phyloP scores from a whole-genome alignment of 352 stramenopile species.

The Globisporangium emineosum region DNA sequence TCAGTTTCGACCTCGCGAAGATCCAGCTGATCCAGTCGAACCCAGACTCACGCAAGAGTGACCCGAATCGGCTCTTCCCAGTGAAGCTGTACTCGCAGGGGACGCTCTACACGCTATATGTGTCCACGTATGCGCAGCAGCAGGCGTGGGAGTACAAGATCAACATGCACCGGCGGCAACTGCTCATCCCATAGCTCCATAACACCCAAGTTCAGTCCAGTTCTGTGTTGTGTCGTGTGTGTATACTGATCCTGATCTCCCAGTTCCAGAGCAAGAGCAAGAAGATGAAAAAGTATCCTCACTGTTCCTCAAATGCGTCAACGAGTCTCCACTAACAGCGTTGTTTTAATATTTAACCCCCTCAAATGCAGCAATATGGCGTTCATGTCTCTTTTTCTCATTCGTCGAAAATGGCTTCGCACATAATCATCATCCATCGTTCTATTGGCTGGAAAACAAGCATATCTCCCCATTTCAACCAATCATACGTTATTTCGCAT shows the following conservation, averaged over 20 bases:
- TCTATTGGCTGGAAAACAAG: slow-evolving; percentile 6
- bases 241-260: not conserved
- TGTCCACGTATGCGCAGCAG: slow-evolving; percentile 75
- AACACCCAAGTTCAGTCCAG: not conserved
- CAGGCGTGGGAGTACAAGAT: slow-evolving; percentile 82
- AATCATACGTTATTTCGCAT: not conserved
- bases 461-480: not conserved
- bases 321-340: not conserved
- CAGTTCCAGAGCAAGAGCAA: not conserved
- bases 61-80: slow-evolving; percentile 55
- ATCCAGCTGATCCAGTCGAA: slow-evolving; percentile 70
- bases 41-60: slow-evolving; percentile 34
- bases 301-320: slow-evolving; percentile 6
- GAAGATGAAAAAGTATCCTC: not conserved
- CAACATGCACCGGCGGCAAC: slow-evolving; percentile 58
- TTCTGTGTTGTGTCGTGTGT: not conserved
- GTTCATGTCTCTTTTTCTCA: not conserved
- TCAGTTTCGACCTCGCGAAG: slow-evolving; percentile 76
- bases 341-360: slow-evolving; percentile 20
- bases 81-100: slow-evolving; percentile 72
- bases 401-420: slow-evolving; percentile 1
- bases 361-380: slow-evolving; percentile 1
- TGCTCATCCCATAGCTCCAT: slow-evolving; percentile 60
- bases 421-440: not conserved
- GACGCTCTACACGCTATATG: slow-evolving; percentile 70